Evolutionary conservation across 2,329 filamentous ascomycete species (phyloP), one percentile per base, ranked within the genome.

Genomic region (Canariomyces notabilis): DNA sequence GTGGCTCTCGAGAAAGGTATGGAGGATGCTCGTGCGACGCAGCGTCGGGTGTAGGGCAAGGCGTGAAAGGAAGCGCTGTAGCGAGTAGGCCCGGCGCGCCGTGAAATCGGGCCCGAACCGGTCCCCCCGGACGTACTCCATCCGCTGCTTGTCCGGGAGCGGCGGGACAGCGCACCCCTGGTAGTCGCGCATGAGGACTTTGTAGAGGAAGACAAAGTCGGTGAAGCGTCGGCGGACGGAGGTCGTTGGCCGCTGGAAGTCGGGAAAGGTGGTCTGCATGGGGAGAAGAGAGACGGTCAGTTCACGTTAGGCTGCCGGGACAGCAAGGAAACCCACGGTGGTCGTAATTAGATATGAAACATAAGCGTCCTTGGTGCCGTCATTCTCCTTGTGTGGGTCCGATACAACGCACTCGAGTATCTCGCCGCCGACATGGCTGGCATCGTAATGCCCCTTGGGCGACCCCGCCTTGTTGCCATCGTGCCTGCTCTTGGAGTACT

Each of bases 81-180:
- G 76, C 3, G 90, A 96, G 72, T 90, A 86, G 41, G 89, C 89
- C 57, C 93, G 82, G 26, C 93, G 83, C 37, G 82, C 76, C 26
- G 89, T 98, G 65, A 98, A 98, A 68, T 97, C 93, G 40, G 84
- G 70, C 7, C 90, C 89, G 67, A 98, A 98, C 53, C 93, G 85
- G 71, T 97, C 91, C 57, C 93, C 93, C 29, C 90, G 87, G 42
- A 97, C 93, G 63, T 97, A 97, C 63, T 95, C 89, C 87, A 98
- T 95, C 69, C 94, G 94, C 74, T 97, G 91, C 75, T 97, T 98
- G 70, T 97, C 93, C 43, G 93, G 93, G 44, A 98, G 75, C 37
- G 93, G 93, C 22, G 93, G 93, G 3, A 98, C 88, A 38, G 93
- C 93, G 67, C 86, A 88, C 70, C 89, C 87, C 49, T 89, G 88